Base-by-base conservation (phyloP, 2,329 filamentous ascomycete species). In the Epicoccum sorghinum region DNA sequence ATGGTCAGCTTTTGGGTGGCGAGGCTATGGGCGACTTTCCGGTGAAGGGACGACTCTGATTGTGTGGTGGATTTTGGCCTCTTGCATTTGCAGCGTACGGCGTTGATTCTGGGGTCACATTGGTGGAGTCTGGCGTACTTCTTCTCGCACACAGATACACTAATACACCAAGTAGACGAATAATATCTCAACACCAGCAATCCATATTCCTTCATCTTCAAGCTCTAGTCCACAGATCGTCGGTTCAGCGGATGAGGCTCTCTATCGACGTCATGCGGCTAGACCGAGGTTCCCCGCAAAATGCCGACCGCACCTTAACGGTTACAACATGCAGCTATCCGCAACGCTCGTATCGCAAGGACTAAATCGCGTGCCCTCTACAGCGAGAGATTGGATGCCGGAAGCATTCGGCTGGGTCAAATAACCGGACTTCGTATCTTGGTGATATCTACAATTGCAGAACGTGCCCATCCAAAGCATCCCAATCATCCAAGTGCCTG, bases 1-100 rank as follows among this genome's bases (percentile, higher is more conserved):
- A 30, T 66, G 49, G 18, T 66, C 22, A 56, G 25, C 12, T 30
- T 62, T 3, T 66, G 63, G 63, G 46, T 40, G 8, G 49, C 61
- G 8, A 57, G 60, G 44, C 25, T 55, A 25, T 55, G 52, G 52
- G 52, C 52, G 37, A 55, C 52, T 5, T 55, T 55, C n/a, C 29
- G 52, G 39, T 55, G 22, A 52, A 37, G 27, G 32, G 32, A 5
- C 3, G 9, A 13, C 10, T 37, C 7, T n/a, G 22, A 32, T n/a
- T 9, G 12, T 45, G 36, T 49, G 36, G 5, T 29, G 37, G 23
- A 41, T 7, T 5, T 46, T 7, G 22, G n/a, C 8, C 24, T 43
- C 14, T 6, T 18, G 33, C 37, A 35, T 8, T 41, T 13, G 24
- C 4, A 42, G 45, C 41, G 32, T 10, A 36, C 18, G 35, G 45